These are phyloP conservation scores for Porpolomopsis calyptriformis DNA, from an alignment of 768 basidiomycete species.

Conservation along the genomic window DNA sequence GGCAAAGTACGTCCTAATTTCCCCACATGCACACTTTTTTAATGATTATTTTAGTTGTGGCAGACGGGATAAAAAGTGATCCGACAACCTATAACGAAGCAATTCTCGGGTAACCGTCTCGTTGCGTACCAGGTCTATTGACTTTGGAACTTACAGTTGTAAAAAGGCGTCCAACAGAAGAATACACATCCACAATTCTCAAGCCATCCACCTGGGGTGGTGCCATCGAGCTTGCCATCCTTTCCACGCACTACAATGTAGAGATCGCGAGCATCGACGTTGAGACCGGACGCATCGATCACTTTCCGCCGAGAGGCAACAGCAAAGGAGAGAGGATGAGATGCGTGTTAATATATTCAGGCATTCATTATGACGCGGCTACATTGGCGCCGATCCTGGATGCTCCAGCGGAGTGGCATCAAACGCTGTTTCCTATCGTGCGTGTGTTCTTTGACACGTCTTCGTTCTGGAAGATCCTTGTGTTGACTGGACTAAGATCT, in stretches of 20 bases:
- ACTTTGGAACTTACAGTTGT: neutral
- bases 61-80: slow-evolving; percentile 65
- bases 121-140: neutral
- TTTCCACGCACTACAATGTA: slow-evolving; percentile 69
- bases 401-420: slow-evolving; percentile 81
- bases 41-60: slow-evolving; percentile 49
- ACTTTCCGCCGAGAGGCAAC: slow-evolving; percentile 12
- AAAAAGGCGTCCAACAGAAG: slow-evolving; percentile 39
- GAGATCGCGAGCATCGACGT: slow-evolving; percentile 90
- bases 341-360: slow-evolving; percentile 82
- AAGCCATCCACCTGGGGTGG: slow-evolving; percentile 86
- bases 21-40: neutral
- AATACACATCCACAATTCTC: slow-evolving; percentile 75
- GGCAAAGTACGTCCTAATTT: slow-evolving; percentile 53
- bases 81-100: slow-evolving; percentile 70
- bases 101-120: slow-evolving; percentile 65
- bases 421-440: slow-evolving; percentile 66
- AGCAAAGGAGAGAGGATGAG: slow-evolving; percentile 31
- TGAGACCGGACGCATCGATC: slow-evolving; percentile 80
- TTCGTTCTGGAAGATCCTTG: neutral
- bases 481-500: neutral
- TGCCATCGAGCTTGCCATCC: slow-evolving; percentile 84
- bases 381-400: slow-evolving; percentile 68
- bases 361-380: slow-evolving; percentile 93
- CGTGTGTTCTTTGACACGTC: slow-evolving; percentile 23